Percentiles rank a stretch among this genome's conserved stretches.
phyloP scores from a whole-genome alignment of 1,139 yeast genomes.

The Suhomyces atakaporum region DNA sequence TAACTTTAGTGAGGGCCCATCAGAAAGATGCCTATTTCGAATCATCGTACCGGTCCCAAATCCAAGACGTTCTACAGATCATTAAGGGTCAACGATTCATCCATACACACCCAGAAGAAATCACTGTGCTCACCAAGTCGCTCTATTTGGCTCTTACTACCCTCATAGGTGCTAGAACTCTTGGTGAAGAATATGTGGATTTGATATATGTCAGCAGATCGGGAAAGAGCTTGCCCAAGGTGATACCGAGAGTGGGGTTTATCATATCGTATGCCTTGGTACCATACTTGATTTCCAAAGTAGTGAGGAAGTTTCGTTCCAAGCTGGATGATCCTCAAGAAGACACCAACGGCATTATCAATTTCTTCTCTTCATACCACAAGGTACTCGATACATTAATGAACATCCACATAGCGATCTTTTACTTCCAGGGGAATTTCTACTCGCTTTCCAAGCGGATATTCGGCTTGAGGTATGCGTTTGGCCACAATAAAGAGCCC shows the following conservation, averaged over 20 bases:
- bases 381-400: conserved; percentile 52
- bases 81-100: conserved; percentile 69
- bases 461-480: conserved; percentile 76
- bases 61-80: conserved; percentile 58
- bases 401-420: conserved; percentile 75
- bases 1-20: conserved; percentile 63
- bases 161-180: conserved; percentile 69
- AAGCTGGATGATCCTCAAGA: conserved; percentile 24
- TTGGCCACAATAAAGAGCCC: conserved; percentile 60
- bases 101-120: conserved; percentile 63
- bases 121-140: conserved; percentile 58
- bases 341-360: conserved; percentile 15
- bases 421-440: conserved; percentile 79
- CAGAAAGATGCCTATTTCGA: conserved; percentile 84
- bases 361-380: conserved; percentile 39
- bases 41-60: conserved; percentile 51
- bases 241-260: conserved; percentile 52
- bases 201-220: conserved; percentile 62
- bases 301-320: conserved; percentile 30
- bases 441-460: conserved; percentile 76
- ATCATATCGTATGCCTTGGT: conserved; percentile 55
- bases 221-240: conserved; percentile 53
- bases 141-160: conserved; percentile 74
- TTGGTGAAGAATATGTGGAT: conserved; percentile 95
- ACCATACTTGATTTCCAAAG: conserved; percentile 51